Conservation (phyloP, 495 filamentous ascomycete genomes). For the Hypoxylon trugodes region DNA sequence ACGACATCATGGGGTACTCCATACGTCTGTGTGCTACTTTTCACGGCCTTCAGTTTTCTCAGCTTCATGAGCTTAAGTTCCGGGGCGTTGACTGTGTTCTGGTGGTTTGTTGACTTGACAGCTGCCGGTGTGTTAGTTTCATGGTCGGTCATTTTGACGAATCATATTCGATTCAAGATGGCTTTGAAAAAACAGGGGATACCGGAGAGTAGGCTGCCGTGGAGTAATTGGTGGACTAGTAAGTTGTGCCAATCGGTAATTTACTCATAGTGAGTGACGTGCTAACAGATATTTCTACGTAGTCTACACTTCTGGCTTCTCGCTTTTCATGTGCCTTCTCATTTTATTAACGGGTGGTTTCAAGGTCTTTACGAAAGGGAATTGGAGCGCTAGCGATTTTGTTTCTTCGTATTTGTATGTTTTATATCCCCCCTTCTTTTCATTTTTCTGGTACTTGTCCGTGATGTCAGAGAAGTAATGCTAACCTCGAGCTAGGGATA, state of each 20-base stretch:
- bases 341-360: conserved; percentile 60
- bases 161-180: conserved; percentile 55
- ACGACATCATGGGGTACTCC: conserved; percentile 70
- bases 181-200: conserved; percentile 56
- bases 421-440: not conserved
- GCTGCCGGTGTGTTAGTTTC: conserved; percentile 64
- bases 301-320: conserved; percentile 48
- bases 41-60: conserved; percentile 62
- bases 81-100: conserved; percentile 66
- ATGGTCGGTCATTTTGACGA: conserved; percentile 59
- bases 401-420: conserved; percentile 61
- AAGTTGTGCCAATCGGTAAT: conserved; percentile 6
- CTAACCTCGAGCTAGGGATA: conserved; percentile 50
- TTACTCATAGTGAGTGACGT: not conserved
- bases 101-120: conserved; percentile 66
- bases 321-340: conserved; percentile 54
- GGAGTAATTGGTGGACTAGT: conserved; percentile 54
- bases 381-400: conserved; percentile 57
- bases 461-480: not conserved
- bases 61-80: conserved; percentile 67
- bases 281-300: conserved; percentile 14
- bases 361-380: conserved; percentile 56
- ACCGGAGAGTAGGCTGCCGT: conserved; percentile 48
- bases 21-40: conserved; percentile 63
- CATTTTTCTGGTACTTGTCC: not conserved